Evolutionary conservation across 306 rosid genomes (phyloP).

Genomic region (Medicago truncatula): DNA sequence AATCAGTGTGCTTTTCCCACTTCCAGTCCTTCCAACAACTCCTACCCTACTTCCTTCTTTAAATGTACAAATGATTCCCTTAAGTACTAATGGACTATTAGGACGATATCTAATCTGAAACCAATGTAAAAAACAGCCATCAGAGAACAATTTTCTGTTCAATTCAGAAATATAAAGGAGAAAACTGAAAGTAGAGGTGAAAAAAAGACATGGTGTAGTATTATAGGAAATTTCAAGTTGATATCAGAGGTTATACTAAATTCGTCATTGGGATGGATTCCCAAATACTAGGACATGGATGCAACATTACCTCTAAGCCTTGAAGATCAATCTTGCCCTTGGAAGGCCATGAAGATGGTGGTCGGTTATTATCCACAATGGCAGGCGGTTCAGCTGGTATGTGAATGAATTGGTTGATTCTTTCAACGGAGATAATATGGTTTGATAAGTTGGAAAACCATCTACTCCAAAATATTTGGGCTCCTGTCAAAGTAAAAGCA

Average conservation of each 20-base stretch:
- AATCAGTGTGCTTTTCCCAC: not conserved
- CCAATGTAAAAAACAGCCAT: not conserved
- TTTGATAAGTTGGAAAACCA: not conserved
- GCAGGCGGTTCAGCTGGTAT: not conserved
- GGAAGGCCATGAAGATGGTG: not conserved
- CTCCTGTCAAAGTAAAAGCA: not conserved
- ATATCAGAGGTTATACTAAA: too few relatives aligned
- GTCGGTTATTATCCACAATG: not conserved
- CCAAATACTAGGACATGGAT: not conserved
- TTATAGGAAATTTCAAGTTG: not conserved
- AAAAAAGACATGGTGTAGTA: too few relatives aligned
- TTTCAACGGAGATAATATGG: not conserved
- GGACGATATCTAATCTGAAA: constrained; percentile 57
- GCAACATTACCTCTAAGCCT: not conserved
- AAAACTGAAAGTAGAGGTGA: not conserved
- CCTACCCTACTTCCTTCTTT: not conserved
- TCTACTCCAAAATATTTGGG: not conserved
- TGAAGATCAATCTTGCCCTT: not conserved
- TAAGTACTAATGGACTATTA: not conserved
- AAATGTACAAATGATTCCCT: constrained; percentile 4
- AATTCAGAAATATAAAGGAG: not conserved
- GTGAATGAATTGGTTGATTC: not conserved
- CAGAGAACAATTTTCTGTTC: not conserved
- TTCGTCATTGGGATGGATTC: too few relatives aligned
- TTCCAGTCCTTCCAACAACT: not conserved